Base-by-base conservation (phyloP, 371 early-diverging fungal genomes). In the Mucor mucedo region DNA sequence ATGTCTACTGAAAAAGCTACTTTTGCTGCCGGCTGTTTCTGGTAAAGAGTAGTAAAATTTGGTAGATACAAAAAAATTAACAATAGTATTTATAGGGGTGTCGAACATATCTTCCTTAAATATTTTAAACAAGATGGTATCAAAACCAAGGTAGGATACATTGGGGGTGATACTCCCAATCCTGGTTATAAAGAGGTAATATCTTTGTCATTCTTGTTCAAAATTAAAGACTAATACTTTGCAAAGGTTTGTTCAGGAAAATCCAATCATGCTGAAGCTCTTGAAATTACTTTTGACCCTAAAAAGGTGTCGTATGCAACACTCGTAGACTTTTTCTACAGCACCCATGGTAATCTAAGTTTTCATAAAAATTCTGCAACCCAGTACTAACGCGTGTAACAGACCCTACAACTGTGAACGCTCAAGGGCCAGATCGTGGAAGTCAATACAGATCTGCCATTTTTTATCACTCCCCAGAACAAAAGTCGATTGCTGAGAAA, bases 221-320 rank as follows among this genome's bases (percentile, higher is more conserved):
- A 14, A 14, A 14, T 16, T 14, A 3, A 14, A 1, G 49, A 48
- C 11, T 14, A 38, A 53, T 42, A 33, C 14, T 33, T 45, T 9
- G 16, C 45, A 10, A 52, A 87, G 82, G 90, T 91, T 38, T 90
- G 90, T 72, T 74, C 81, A 2, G 94, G 93, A 8, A 49, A 58
- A 9, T 90, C 95, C 9, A 70, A 84, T 27, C 96, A 97, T 69
- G 95, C 95, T 2, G 96, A 98, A 75, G 95, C 89, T 0, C 62
- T 94, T 10, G 87, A 91, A 56, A 68, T 98, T 38, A 66, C 81
- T 27, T 96, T 87, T 66, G 90, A 93, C 58, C 92, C 95, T 5
- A 48, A 47, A 3, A 75, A 82, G 39, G 74, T 93, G 10, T 77
- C 82, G 4, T 97, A 90, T 72, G 78, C 72, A 30, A 76, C 78